Evolutionary conservation across 2,329 filamentous ascomycete species (phyloP), one percentile per base, ranked within the genome.

Genomic region (Monosporascus ibericus): DNA sequence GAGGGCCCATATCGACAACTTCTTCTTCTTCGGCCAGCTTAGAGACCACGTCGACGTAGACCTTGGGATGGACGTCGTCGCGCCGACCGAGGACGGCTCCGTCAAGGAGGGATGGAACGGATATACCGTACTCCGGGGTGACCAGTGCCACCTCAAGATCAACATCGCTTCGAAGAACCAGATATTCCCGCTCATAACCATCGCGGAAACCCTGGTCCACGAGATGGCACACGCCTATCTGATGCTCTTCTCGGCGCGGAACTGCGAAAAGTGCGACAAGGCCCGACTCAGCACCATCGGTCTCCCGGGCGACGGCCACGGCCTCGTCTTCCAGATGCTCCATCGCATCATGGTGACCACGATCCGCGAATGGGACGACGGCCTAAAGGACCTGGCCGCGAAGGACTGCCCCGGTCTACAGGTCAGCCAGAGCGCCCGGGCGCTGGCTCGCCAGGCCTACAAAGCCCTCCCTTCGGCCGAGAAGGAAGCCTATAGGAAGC

Each of bases 171-270:
- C 54, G 3, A 51, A 50, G 20, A 18, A 22, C 7, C 18, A 6
- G 17, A 3, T 56, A 3, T 52, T 55, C 44, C 7, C 47, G 6
- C 51, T 60, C 1, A 11, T 44, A 6, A 37, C 42, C 15, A 44
- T 60, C 20, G 6, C 59, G 6, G 55, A 50, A 2, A 47, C 48
- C 38, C 49, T 63, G 2, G 44, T 62, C 34, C 57, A 60, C 49
- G 60, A 61, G 53, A 55, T 63, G 52, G 48, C 54, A 6, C 59
- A 58, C 49, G 52, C 56, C 3, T 63, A 57, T 36, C 51, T 60
- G 30, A 9, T 30, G 6, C 18, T 47, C 15, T 62, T 54, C 44
- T 30, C 46, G n/a, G 48, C 36, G 5, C 60, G 59, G 54, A 20
- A 44, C 11, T 62, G 60, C 39, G 22, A 9, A 1, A 15, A 6